These are phyloP conservation scores for Ceratorhiza oryzae-sativae DNA, from an alignment of 1,284 basidiomycete species.

Conservation along the genomic window DNA sequence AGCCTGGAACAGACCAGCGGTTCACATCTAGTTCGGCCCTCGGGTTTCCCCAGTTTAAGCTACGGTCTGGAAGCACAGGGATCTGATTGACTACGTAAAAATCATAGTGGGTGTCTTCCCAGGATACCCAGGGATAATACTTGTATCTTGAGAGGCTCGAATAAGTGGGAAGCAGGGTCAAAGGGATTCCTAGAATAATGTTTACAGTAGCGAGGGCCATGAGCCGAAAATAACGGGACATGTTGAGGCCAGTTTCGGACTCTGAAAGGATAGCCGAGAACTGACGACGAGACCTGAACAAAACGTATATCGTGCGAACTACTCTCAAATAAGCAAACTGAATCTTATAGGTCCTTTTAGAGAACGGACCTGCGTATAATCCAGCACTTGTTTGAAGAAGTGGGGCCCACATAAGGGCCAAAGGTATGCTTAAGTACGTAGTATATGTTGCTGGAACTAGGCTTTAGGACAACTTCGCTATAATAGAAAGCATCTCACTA, in stretches of 20 bases:
- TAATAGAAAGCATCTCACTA: neutral
- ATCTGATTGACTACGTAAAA: neutral
- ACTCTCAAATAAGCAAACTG: neutral
- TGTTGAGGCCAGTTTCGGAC: neutral
- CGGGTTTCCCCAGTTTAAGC: neutral
- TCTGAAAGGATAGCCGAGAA: slow-evolving; percentile 3
- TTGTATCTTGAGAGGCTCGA: neutral
- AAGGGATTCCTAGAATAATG: slow-evolving; percentile 1
- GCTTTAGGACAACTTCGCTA: neutral
- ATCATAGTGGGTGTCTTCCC: slow-evolving; percentile 60
- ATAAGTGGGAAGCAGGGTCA: neutral
- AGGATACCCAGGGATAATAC: slow-evolving; percentile 59
- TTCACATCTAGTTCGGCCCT: neutral
- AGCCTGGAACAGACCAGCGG: neutral
- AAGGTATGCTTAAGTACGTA: neutral
- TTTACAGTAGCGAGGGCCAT: neutral
- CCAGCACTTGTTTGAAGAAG: neutral
- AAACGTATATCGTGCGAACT: slow-evolving; percentile 29
- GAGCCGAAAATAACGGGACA: slow-evolving; percentile 22
- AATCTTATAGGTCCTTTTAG: neutral
- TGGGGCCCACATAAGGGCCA: slow-evolving; percentile 7
- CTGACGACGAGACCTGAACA: slow-evolving; percentile 33
- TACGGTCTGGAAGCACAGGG: neutral
- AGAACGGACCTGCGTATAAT: slow-evolving; percentile 3
- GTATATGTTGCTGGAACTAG: neutral